A percentile compares a stretch with the other conserved stretches of the same genome.
These are phyloP conservation scores for Pichia manshurica DNA, from an alignment of 805 yeast species.

Conservation along the genomic window DNA sequence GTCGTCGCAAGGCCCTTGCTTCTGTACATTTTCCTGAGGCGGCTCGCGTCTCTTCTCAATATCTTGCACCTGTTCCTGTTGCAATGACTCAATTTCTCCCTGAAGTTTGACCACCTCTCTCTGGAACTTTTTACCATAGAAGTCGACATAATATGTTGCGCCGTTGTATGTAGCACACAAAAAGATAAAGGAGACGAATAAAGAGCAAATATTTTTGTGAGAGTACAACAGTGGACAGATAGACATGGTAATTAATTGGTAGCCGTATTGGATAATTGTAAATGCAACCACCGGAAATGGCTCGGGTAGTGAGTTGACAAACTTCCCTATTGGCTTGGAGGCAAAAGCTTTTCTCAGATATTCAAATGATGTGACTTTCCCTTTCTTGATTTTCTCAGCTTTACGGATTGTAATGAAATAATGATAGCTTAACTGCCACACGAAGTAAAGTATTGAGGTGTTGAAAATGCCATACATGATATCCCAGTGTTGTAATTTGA, in stretches of 20 bases:
- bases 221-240: constrained; percentile 86
- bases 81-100: constrained; percentile 48
- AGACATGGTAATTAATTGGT: constrained; percentile 82
- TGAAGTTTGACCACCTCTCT: constrained; percentile 73
- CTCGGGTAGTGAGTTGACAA: constrained; percentile 78
- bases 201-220: constrained; percentile 57
- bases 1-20: not conserved
- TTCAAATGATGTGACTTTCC: constrained; percentile 82
- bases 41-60: not conserved
- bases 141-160: constrained; percentile 89
- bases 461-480: constrained; percentile 62
- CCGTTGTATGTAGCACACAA: constrained; percentile 83
- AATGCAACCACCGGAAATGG: constrained; percentile 85
- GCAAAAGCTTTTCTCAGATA: constrained; percentile 70
- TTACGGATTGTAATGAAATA: constrained; percentile 82
- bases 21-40: not conserved
- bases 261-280: constrained; percentile 78
- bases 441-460: constrained; percentile 75
- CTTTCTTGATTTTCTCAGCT: constrained; percentile 76
- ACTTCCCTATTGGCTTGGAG: constrained; percentile 57
- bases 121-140: constrained; percentile 84
- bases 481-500: constrained; percentile 63
- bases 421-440: constrained; percentile 90
- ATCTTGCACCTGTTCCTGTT: not conserved
- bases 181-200: constrained; percentile 69